phyloP scores from a whole-genome alignment of 768 basidiomycete genomes.

The Bullera alba region DNA sequence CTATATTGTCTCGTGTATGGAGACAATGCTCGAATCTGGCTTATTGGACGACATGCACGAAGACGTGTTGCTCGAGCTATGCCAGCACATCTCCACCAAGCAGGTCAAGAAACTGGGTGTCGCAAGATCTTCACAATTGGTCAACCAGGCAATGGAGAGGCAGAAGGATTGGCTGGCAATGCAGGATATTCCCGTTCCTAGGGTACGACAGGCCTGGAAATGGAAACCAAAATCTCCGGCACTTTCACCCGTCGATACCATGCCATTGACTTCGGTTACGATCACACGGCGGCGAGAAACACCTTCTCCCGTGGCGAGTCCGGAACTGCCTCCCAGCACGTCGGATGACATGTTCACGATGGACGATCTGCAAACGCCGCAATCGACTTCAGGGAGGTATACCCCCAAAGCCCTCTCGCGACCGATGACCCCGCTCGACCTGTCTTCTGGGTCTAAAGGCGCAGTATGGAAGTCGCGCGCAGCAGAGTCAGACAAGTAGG shows the following conservation, averaged over 20 bases:
- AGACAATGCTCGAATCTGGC: constrained; percentile 71
- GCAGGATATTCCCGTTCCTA: constrained; percentile 46
- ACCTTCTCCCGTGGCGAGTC: constrained; percentile 29
- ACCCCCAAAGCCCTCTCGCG: constrained; percentile 11
- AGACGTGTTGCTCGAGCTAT: constrained; percentile 62
- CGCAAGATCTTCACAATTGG: constrained; percentile 55
- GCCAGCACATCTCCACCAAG: constrained; percentile 53
- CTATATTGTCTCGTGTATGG: constrained; percentile 77
- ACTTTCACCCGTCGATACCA: constrained; percentile 33
- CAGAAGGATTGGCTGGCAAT: constrained; percentile 63
- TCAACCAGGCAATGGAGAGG: constrained; percentile 55
- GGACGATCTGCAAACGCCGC: constrained; percentile 54
- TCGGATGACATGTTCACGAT: constrained; percentile 72
- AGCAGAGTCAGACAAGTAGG: constrained; percentile 41
- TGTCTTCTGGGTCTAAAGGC: constrained; percentile 10
- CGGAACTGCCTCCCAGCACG: constrained; percentile 32
- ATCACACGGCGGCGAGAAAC: constrained; percentile 16
- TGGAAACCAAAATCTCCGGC: constrained; percentile 37
- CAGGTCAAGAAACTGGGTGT: constrained; percentile 65
- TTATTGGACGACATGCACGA: constrained; percentile 70
- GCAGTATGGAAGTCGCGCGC: constrained; percentile 20
- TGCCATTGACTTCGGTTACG: constrained; percentile 15
- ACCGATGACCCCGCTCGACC: constrained; percentile 30
- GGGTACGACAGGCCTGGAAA: constrained; percentile 34
- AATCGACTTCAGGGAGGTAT: constrained; percentile 30